Base-by-base conservation (phyloP, 306 rosid genomes). In the Aeschynomene evenia region DNA sequence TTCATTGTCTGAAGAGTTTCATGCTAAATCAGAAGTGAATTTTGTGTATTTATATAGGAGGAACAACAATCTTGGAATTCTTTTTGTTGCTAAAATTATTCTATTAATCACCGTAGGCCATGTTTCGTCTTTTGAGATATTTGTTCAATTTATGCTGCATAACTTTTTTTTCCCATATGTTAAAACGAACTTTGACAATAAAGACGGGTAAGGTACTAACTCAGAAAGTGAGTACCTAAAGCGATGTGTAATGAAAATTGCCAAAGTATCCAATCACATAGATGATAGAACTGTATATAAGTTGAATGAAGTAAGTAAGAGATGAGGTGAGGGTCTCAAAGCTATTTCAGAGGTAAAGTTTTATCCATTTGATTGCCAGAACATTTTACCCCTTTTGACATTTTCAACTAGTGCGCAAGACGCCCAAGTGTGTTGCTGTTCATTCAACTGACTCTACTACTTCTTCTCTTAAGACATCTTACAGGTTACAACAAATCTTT, bases 381-480 rank as follows among this genome's bases (percentile, higher is more conserved):
- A 34, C 70, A 68, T 54, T 42, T 20, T 18, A 70, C 24, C n/a
- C 24, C n/a, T 29, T 10, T 63, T 46, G n/a, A n/a, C n/a, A n/a
- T 57, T 19, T 33, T 39, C 45, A 60, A 71, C 70, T 4, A 14
- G 77, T 80, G 65, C 77, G n/a, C n/a, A n/a, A n/a, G n/a, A 3
- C 4, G 14, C 42, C 16, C 15, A 63, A 37, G 45, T 48, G 68
- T 34, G 71, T 28, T 34, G 52, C 70, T 64, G 55, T 68, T 49
- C 63, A 76, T 72, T 70, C 29, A 66, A 48, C 62, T 51, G 16
- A 40, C n/a, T n/a, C n/a, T n/a, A 16, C 54, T 19, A 24, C 28
- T 18, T 14, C 4, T 9, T 71, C 63, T 58, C 68, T 28, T 28
- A 28, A n/a, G n/a, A n/a, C n/a, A n/a, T n/a, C n/a, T n/a, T n/a